Evolutionary conservation across 345 rosid genomes (phyloP).

Genomic region (Sisymbrium irio): DNA sequence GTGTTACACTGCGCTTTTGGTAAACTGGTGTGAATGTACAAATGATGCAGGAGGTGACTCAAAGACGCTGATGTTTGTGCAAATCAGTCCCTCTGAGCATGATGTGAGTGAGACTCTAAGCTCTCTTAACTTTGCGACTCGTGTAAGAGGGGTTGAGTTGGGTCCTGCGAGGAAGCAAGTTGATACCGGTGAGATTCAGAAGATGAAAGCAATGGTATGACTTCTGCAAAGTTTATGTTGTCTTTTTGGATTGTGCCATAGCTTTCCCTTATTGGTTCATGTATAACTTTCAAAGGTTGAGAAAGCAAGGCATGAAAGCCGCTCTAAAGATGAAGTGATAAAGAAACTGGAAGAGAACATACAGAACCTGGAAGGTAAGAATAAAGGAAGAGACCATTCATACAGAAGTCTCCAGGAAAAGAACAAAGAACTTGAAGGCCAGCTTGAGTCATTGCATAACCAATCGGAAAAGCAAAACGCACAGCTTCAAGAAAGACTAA

Average conservation of each 20-base stretch:
- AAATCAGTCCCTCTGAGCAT: conserved; percentile 88
- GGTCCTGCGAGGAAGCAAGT: conserved; percentile 82
- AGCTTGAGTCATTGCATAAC: conserved; percentile 52
- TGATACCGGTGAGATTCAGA: conserved; percentile 77
- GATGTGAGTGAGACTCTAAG: conserved; percentile 86
- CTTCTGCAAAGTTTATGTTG: background rate
- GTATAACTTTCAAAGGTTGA: conserved; percentile 51
- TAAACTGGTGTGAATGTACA: conserved; percentile 5
- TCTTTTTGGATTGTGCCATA: conserved; percentile 16
- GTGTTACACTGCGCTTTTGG: conserved; percentile 7
- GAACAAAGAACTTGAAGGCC: conserved; percentile 83
- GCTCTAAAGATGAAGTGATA: conserved; percentile 72
- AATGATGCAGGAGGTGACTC: conserved; percentile 80
- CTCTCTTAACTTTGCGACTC: conserved; percentile 83
- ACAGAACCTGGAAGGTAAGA: conserved; percentile 67
- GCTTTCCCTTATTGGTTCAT: conserved; percentile 6
- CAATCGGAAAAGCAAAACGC: conserved; percentile 59
- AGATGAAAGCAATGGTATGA: conserved; percentile 69
- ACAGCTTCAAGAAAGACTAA: conserved; percentile 65
- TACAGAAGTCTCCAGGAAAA: conserved; percentile 65
- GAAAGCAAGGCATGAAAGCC: conserved; percentile 73
- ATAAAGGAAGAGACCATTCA: conserved; percentile 60
- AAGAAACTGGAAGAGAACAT: conserved; percentile 77
- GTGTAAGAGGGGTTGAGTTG: conserved; percentile 85
- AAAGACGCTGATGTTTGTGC: conserved; percentile 90